Percentiles rank a stretch among this genome's conserved stretches.
Conservation (phyloP, 805 yeast species). For the Torulaspora franciscae region DNA sequence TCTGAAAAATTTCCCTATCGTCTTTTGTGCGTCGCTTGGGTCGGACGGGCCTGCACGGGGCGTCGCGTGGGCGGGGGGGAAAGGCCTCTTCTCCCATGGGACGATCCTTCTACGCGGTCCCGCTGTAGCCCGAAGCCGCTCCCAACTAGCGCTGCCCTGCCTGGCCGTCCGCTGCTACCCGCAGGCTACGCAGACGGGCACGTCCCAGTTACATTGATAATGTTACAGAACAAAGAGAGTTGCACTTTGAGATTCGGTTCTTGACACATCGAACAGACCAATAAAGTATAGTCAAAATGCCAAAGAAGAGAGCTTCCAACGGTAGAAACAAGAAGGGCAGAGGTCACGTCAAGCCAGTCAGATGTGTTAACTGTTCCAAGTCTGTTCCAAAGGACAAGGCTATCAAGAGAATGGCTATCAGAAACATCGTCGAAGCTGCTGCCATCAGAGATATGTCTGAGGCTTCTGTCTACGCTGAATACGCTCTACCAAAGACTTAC, state of each 20-base stretch:
- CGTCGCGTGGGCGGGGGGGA: not conserved
- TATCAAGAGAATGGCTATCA: constrained; percentile 99
- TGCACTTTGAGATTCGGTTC: too few relatives aligned
- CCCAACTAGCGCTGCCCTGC: not conserved
- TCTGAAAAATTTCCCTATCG: not conserved
- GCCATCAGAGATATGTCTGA: constrained; percentile 99
- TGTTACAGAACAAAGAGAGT: too few relatives aligned
- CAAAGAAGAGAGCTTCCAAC: constrained; percentile 99
- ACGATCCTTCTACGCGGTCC: not conserved
- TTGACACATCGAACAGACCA: not conserved
- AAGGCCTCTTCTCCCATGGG: not conserved
- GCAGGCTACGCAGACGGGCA: not conserved
- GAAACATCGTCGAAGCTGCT: constrained; percentile 99
- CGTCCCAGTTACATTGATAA: too few relatives aligned
- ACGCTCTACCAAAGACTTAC: constrained; percentile 99
- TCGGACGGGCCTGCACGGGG: not conserved
- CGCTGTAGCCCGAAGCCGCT: not conserved
- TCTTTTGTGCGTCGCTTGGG: not conserved
- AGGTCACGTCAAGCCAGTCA: constrained; percentile 99
- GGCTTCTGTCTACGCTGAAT: constrained; percentile 98
- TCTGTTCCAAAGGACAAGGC: constrained; percentile 99
- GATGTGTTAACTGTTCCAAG: constrained; percentile 99
- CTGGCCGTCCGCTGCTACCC: not conserved
- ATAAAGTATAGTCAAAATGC: constrained; percentile 54
- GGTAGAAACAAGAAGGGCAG: constrained; percentile 99